A percentile compares a stretch with the other conserved stretches of the same genome.
phyloP scores from a whole-genome alignment of 208 protist species.

The Leishmania guyanensis region DNA sequence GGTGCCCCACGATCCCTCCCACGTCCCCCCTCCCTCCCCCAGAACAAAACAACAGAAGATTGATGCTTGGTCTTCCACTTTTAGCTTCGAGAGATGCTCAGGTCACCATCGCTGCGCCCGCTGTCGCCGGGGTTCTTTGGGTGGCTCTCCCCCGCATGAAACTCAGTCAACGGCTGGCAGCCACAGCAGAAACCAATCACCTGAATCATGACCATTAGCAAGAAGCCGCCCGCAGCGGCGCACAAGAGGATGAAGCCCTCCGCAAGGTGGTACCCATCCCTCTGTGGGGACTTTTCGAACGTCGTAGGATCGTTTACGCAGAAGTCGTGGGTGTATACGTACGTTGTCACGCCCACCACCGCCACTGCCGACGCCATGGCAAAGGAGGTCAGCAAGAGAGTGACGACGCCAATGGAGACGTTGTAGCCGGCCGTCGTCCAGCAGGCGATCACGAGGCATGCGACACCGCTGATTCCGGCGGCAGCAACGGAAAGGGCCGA shows the following conservation, averaged over 20 bases:
- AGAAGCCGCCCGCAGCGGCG: slow-evolving; percentile 26
- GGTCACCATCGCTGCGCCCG: neutral
- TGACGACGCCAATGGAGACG: neutral
- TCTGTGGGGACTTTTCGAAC: neutral
- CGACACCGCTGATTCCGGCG: neutral
- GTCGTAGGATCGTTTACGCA: neutral
- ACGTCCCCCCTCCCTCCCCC: neutral
- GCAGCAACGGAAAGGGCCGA: neutral
- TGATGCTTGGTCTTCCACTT: neutral
- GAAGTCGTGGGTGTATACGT: neutral
- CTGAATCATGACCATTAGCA: neutral
- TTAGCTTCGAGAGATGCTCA: neutral
- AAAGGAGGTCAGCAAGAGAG: neutral
- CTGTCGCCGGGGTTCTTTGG: neutral
- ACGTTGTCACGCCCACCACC: neutral
- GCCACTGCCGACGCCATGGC: neutral
- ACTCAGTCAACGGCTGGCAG: neutral
- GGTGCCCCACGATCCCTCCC: neutral
- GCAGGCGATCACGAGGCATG: neutral
- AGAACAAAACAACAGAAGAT: neutral
- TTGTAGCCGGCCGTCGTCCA: slow-evolving; percentile 3
- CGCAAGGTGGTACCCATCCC: slow-evolving; percentile 8
- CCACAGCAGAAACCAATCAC: slow-evolving; percentile 8
- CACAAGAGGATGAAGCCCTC: slow-evolving; percentile 35
- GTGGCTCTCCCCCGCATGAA: neutral